Conservation (phyloP, 2,329 filamentous ascomycete genomes). For the Aspergillus caelatus region DNA sequence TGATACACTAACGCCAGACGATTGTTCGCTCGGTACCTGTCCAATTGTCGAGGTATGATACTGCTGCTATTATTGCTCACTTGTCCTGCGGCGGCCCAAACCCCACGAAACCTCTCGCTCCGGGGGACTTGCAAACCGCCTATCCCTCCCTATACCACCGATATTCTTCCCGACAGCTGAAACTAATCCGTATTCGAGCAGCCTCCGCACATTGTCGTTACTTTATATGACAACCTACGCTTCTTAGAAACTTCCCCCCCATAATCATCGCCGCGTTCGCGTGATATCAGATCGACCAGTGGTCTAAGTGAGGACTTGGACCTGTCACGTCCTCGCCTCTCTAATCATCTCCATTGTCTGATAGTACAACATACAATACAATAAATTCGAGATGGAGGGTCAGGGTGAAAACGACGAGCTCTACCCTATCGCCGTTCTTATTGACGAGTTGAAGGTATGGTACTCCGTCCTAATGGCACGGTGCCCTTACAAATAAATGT, state of each 20-base stretch:
- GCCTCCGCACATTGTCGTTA: slow-evolving; percentile 16
- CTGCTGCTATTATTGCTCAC: slow-evolving; percentile 24
- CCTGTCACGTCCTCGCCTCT: slow-evolving; percentile 32
- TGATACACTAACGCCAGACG: slow-evolving; percentile 6
- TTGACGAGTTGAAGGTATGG: slow-evolving; percentile 96
- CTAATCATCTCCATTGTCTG: slow-evolving; percentile 24
- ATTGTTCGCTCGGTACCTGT: slow-evolving; percentile 12
- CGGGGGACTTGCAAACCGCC: slow-evolving; percentile 21
- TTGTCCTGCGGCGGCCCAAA: slow-evolving; percentile 40
- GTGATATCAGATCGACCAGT: slow-evolving; percentile 30
- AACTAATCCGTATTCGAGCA: slow-evolving; percentile 19
- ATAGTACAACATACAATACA: slow-evolving; percentile 23
- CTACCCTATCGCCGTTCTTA: slow-evolving; percentile 98
- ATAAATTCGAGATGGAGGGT: slow-evolving; percentile 76
- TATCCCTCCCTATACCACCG: slow-evolving; percentile 31
- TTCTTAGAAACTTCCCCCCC: slow-evolving; percentile 17
- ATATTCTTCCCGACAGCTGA: slow-evolving; percentile 19
- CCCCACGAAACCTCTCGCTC: slow-evolving; percentile 42
- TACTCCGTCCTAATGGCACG: slow-evolving; percentile 11
- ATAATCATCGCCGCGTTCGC: slow-evolving; percentile 25
- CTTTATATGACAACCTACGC: slow-evolving; percentile 23
- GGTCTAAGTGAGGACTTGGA: slow-evolving; percentile 36
- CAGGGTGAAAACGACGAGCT: slow-evolving; percentile 95
- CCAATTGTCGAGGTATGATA: slow-evolving; percentile 33
- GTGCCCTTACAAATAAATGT: slow-evolving; percentile 19